phyloP scores from a whole-genome alignment of 108 stramenopile species.

The Thalassiosira profunda region DNA sequence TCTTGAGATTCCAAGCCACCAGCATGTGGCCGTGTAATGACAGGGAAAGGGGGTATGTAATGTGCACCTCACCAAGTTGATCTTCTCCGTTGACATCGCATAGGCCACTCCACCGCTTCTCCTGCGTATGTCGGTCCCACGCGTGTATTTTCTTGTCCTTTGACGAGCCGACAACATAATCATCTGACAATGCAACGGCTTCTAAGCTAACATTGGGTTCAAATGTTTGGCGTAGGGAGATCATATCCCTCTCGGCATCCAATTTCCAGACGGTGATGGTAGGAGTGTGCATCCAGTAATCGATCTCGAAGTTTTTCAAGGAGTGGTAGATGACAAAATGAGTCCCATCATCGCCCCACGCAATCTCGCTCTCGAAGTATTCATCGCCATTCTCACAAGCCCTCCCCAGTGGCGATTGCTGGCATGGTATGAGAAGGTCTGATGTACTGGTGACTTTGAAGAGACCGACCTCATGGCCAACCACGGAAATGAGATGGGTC shows the following conservation, averaged over 20 bases:
- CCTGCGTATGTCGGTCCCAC: neutral
- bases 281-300: neutral
- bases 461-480: neutral
- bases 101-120: neutral
- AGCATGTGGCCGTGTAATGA: neutral
- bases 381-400: neutral
- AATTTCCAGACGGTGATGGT: too few species aligned
- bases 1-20: neutral
- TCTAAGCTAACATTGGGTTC: neutral
- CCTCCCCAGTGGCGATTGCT: neutral
- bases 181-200: neutral
- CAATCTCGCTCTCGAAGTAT: neutral
- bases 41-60: too few species aligned
- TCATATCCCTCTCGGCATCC: too few species aligned
- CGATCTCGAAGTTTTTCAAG: neutral
- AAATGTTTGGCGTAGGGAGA: too few species aligned
- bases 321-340: neutral
- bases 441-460: neutral
- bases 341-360: neutral
- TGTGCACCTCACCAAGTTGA: too few species aligned
- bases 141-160: neutral
- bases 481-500: neutral
- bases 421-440: neutral
- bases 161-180: neutral
- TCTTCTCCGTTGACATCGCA: neutral